A percentile compares a stretch with the other conserved stretches of the same genome.
phyloP scores from a whole-genome alignment of 768 basidiomycete species.

The Galerina sulciceps region DNA sequence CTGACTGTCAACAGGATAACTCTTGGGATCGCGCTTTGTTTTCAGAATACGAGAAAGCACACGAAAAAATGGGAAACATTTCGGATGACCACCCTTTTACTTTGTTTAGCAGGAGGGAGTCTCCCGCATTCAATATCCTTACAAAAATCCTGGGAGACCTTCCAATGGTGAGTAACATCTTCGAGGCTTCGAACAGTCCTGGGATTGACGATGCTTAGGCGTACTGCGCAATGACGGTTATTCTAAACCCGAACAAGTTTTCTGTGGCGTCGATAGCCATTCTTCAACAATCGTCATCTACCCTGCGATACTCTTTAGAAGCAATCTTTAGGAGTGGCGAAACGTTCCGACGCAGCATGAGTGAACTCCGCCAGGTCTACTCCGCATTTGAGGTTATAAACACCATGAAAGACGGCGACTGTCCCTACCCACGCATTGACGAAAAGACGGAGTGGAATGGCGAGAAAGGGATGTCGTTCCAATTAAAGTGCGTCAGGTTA shows the following conservation, averaged over 20 bases:
- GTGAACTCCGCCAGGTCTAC: constrained; percentile 35
- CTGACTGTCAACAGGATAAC: background rate
- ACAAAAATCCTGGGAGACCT: constrained; percentile 26
- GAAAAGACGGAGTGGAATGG: background rate
- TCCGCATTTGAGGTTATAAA: constrained; percentile 21
- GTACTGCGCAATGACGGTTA: constrained; percentile 37
- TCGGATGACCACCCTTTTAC: constrained; percentile 25
- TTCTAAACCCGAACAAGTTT: constrained; percentile 35
- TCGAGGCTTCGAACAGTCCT: background rate
- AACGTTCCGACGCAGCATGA: constrained; percentile 26
- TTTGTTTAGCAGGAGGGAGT: constrained; percentile 7
- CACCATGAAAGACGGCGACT: constrained; percentile 25
- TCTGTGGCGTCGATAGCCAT: constrained; percentile 43
- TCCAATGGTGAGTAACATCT: constrained; percentile 29
- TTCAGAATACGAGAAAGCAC: constrained; percentile 33
- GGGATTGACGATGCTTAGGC: constrained; percentile 22
- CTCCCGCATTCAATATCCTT: constrained; percentile 23
- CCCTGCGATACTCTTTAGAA: constrained; percentile 29
- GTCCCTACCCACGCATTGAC: constrained; percentile 24
- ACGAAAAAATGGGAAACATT: constrained; percentile 23
- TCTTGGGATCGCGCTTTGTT: too few species aligned
- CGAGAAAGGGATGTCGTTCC: constrained; percentile 9
- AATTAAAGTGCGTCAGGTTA: background rate
- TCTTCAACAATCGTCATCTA: constrained; percentile 38
- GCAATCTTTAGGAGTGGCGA: constrained; percentile 20